Evolutionary conservation across 2,329 filamentous ascomycete genomes (phyloP).

Genomic region (Mariannaea sp.): DNA sequence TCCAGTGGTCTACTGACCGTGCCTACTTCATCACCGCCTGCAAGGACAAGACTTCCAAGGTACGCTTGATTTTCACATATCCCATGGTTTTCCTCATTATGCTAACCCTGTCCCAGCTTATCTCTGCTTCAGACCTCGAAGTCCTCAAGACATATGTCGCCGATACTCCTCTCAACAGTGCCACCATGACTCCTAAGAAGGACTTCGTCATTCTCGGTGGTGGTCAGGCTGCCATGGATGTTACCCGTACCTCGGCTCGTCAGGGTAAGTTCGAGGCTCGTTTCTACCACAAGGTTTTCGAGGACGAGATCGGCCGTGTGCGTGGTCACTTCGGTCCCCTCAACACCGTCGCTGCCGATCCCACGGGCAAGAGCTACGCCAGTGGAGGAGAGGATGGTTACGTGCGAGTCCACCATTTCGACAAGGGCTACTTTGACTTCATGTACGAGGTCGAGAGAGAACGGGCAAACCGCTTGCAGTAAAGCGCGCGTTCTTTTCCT

Average conservation of each 20-base stretch:
- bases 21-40: slow-evolving; percentile 98
- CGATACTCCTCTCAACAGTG: slow-evolving; percentile 96
- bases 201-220: slow-evolving; percentile 97
- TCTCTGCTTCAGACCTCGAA: slow-evolving; percentile 83
- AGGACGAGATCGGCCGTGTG: slow-evolving; percentile 97
- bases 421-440: slow-evolving; percentile 98
- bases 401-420: slow-evolving; percentile 97
- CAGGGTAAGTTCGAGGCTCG: slow-evolving; percentile 99
- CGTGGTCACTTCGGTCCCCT: slow-evolving; percentile 95
- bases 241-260: slow-evolving; percentile 89
- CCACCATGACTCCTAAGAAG: slow-evolving; percentile 91
- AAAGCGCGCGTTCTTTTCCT: slow-evolving; percentile 42
- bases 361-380: slow-evolving; percentile 89
- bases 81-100: too few species aligned
- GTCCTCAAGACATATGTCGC: slow-evolving; percentile 90
- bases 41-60: slow-evolving; percentile 97
- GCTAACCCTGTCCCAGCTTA: slow-evolving; percentile 57
- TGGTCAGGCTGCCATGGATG: slow-evolving; percentile 98
- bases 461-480: slow-evolving; percentile 55
- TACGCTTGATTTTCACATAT: too few species aligned
- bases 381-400: slow-evolving; percentile 98
- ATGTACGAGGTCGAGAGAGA: slow-evolving; percentile 98
- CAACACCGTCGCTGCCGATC: slow-evolving; percentile 95
- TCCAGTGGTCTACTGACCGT: slow-evolving; percentile 92
- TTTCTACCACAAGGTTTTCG: slow-evolving; percentile 99